phyloP scores from a whole-genome alignment of 768 basidiomycete species.

The Suillus placidus region DNA sequence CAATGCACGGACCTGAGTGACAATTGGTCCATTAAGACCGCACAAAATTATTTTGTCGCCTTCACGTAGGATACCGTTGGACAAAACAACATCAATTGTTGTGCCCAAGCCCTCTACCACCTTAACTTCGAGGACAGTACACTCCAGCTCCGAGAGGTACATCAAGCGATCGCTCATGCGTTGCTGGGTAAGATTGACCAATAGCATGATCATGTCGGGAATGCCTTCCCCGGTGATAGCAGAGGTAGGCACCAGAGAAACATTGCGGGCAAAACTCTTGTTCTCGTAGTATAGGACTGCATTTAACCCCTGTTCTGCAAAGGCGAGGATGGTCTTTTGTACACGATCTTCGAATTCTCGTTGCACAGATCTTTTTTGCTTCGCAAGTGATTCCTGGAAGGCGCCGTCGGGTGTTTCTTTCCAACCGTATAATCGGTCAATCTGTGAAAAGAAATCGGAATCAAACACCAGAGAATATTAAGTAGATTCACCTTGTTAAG shows the following conservation, averaged over 20 bases:
- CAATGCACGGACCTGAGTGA: slow-evolving; percentile 91
- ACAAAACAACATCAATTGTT: slow-evolving; percentile 94
- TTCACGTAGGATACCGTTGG: slow-evolving; percentile 90
- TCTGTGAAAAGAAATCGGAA: slow-evolving; percentile 47
- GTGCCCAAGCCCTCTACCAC: slow-evolving; percentile 97
- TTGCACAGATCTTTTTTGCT: slow-evolving; percentile 77
- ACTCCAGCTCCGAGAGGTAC: slow-evolving; percentile 97
- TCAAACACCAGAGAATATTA: slow-evolving; percentile 11
- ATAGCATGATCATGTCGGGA: slow-evolving; percentile 99
- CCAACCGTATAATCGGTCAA: slow-evolving; percentile 98
- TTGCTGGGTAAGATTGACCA: slow-evolving; percentile 96
- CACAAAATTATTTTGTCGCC: slow-evolving; percentile 95
- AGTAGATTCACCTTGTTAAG: slow-evolving; percentile 77
- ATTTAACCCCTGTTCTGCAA: slow-evolving; percentile 98
- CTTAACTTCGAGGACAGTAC: slow-evolving; percentile 98
- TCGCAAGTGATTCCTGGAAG: slow-evolving; percentile 87
- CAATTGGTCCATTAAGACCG: slow-evolving; percentile 95
- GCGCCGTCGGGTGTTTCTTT: slow-evolving; percentile 87
- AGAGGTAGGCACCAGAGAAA: slow-evolving; percentile 96
- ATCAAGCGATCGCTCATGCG: slow-evolving; percentile 97
- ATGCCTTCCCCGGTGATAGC: slow-evolving; percentile 98
- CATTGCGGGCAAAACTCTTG: slow-evolving; percentile 90
- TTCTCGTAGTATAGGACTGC: slow-evolving; percentile 96
- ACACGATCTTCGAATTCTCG: slow-evolving; percentile 93
- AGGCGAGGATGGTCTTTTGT: slow-evolving; percentile 83